Percentiles rank a stretch among this genome's conserved stretches.
These are phyloP conservation scores for Talaromyces piceae DNA, from an alignment of 2,329 filamentous ascomycete genomes.

Conservation along the genomic window DNA sequence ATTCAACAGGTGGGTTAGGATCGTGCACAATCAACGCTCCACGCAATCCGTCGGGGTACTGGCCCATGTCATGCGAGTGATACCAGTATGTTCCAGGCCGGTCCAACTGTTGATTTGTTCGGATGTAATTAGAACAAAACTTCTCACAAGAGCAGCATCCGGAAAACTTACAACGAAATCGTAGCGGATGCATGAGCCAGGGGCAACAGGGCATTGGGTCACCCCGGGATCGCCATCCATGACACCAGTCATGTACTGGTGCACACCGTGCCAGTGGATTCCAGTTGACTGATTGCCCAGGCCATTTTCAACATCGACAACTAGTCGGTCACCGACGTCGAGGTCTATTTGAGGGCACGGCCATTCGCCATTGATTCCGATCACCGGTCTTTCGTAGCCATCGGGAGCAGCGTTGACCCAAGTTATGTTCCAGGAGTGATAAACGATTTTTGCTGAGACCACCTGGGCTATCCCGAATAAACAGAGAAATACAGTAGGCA, in stretches of 20 bases:
- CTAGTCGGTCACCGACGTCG: conserved; percentile 29
- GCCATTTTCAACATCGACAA: conserved; percentile 34
- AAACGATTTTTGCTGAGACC: conserved; percentile 28
- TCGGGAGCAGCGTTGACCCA: conserved; percentile 70
- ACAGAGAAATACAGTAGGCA: not conserved
- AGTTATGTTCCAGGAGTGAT: conserved; percentile 57
- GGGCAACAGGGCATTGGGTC: conserved; percentile 60
- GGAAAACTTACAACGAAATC: conserved; percentile 46
- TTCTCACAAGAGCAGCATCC: too few relatives aligned
- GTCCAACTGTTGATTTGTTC: conserved; percentile 39
- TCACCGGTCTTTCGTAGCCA: conserved; percentile 55
- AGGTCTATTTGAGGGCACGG: conserved; percentile 54
- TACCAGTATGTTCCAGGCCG: conserved; percentile 77
- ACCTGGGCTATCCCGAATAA: conserved; percentile 7
- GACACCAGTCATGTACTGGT: conserved; percentile 56
- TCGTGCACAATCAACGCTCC: conserved; percentile 60
- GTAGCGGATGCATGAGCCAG: conserved; percentile 61
- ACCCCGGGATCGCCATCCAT: conserved; percentile 65
- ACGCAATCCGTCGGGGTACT: conserved; percentile 64
- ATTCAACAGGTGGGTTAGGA: conserved; percentile 50
- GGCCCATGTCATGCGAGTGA: conserved; percentile 59
- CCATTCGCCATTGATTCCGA: conserved; percentile 72
- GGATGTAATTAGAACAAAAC: not conserved
- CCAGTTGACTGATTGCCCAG: conserved; percentile 32
- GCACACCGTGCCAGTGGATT: conserved; percentile 62